phyloP scores from a whole-genome alignment of 2,329 filamentous ascomycete genomes.

The Ophiosphaerella herpotricha region DNA sequence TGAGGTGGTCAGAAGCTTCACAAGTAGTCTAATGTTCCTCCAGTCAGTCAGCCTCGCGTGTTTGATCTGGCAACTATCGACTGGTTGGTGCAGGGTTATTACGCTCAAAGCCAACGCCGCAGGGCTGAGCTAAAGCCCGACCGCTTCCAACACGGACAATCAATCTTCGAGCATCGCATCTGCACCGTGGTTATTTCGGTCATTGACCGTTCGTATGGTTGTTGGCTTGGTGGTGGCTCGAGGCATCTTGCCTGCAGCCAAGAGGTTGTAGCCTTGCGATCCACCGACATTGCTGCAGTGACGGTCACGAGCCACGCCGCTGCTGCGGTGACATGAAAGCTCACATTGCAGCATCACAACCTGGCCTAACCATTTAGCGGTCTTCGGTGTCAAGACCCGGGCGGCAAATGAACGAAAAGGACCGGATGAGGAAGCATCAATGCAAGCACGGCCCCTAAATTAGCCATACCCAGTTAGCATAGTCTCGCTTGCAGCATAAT shows the following conservation, averaged over 20 bases:
- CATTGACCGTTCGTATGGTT: no score
- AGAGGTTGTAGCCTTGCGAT: neutral
- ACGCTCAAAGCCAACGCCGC: slow-evolving; percentile 13
- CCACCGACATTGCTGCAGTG: slow-evolving; percentile 17
- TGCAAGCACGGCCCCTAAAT: slow-evolving; percentile 22
- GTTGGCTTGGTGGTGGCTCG: no score
- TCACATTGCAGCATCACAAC: slow-evolving; percentile 31
- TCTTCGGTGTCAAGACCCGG: slow-evolving; percentile 18
- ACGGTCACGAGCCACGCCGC: slow-evolving; percentile 32
- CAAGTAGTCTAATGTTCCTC: slow-evolving; percentile 18
- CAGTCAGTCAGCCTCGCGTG: slow-evolving; percentile 38
- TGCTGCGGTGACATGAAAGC: slow-evolving; percentile 34
- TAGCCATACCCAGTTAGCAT: slow-evolving; percentile 19
- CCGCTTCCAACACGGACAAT: neutral
- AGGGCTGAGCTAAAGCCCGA: slow-evolving; percentile 20
- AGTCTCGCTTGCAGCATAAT: slow-evolving; percentile 11
- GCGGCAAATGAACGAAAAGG: slow-evolving; percentile 30
- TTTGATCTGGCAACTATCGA: slow-evolving; percentile 24
- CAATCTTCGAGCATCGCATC: neutral
- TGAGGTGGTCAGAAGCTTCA: slow-evolving; percentile 19
- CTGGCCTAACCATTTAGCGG: slow-evolving; percentile 27
- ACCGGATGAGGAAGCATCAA: slow-evolving; percentile 18
- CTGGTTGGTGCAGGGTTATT: slow-evolving; percentile 36
- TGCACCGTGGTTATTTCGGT: no score
- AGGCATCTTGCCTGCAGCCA: neutral